phyloP scores from a whole-genome alignment of 2,329 filamentous ascomycete genomes.

The Orbilia javanica region DNA sequence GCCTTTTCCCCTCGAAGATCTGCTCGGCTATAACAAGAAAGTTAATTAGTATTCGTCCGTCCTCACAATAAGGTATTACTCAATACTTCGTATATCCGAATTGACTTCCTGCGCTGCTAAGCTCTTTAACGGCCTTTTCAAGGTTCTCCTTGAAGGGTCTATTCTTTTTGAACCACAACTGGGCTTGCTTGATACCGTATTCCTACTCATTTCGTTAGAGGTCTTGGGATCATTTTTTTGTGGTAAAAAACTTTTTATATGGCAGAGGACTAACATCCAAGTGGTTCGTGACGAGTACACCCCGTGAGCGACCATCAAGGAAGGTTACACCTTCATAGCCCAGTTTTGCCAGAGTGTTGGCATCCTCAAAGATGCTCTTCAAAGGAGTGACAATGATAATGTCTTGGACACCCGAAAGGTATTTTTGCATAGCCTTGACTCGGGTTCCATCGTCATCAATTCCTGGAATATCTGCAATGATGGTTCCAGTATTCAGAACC shows the following conservation, averaged over 20 bases:
- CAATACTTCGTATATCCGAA: neutral
- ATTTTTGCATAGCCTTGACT: constrained; percentile 11
- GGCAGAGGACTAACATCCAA: constrained; percentile 7
- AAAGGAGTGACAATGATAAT: constrained; percentile 29
- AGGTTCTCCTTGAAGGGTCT: neutral
- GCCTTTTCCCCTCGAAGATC: neutral
- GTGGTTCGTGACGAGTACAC: constrained; percentile 15
- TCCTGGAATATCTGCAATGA: constrained; percentile 48
- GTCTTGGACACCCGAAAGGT: constrained; percentile 26
- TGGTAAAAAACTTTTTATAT: neutral
- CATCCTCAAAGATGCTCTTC: neutral
- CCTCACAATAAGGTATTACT: neutral
- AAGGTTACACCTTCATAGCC: constrained; percentile 28
- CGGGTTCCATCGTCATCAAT: constrained; percentile 19
- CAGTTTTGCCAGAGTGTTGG: neutral
- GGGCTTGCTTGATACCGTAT: neutral
- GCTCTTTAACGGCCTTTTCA: neutral
- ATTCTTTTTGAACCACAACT: neutral
- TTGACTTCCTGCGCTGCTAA: neutral
- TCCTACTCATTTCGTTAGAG: neutral
- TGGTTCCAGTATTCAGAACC: constrained; percentile 26
- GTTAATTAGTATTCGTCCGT: neutral
- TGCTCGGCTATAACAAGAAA: neutral
- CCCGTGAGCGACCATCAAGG: constrained; percentile 21
- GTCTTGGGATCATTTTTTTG: neutral